Conservation (phyloP, 805 yeast genomes). For the Dipodascopsis tothii region DNA sequence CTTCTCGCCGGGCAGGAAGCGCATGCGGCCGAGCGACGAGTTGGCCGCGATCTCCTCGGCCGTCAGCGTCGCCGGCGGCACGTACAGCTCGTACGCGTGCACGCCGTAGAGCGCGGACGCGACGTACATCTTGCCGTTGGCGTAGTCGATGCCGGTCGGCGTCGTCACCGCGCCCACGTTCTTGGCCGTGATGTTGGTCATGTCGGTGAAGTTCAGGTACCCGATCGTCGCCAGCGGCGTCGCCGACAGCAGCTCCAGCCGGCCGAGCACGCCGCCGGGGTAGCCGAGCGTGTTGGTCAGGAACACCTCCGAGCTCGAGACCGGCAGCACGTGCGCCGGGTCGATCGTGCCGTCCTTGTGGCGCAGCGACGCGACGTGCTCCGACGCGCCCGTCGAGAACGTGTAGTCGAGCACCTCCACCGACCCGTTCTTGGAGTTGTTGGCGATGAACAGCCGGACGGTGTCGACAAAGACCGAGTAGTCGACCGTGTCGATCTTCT, state of each 20-base stretch:
- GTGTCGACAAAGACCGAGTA: neutral
- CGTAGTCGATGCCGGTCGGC: conserved; percentile 20
- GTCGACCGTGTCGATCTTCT: neutral
- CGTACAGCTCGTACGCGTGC: conserved; percentile 15
- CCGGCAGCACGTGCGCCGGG: conserved; percentile 15
- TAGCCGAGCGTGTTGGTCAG: conserved; percentile 19
- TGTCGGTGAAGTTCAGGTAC: conserved; percentile 19
- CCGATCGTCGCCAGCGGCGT: conserved; percentile 21
- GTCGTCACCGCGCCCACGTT: conserved; percentile 17
- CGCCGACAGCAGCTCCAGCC: conserved; percentile 14
- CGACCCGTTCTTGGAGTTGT: conserved; percentile 20
- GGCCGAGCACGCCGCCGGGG: conserved; percentile 9
- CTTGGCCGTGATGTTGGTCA: conserved; percentile 19
- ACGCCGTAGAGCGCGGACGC: conserved; percentile 17
- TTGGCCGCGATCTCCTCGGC: conserved; percentile 16
- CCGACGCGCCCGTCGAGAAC: conserved; percentile 6
- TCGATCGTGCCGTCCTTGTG: conserved; percentile 17
- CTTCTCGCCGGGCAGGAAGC: conserved; percentile 21
- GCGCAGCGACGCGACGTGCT: conserved; percentile 12
- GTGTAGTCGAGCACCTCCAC: conserved; percentile 18
- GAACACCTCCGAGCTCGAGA: conserved; percentile 18
- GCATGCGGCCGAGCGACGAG: conserved; percentile 17
- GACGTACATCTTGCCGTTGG: conserved; percentile 13
- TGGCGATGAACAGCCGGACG: conserved; percentile 17
- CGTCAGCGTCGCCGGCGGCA: conserved; percentile 16